phyloP scores from a whole-genome alignment of 495 filamentous ascomycete genomes.

The Daldinia vernicosa region DNA sequence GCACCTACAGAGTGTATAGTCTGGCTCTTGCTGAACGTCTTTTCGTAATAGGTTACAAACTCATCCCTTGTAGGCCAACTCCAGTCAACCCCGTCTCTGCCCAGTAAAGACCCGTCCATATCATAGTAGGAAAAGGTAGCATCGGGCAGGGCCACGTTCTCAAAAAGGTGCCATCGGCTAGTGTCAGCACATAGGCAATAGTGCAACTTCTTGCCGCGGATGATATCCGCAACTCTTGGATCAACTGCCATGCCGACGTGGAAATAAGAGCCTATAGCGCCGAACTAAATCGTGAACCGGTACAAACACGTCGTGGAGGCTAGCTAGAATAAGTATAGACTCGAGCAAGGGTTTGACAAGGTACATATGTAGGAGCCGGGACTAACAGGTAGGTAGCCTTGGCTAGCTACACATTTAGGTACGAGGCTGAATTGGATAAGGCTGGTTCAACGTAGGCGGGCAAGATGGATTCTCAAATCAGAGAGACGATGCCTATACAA shows the following conservation, averaged over 20 bases:
- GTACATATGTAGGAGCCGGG: neutral
- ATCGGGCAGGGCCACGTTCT: constrained; percentile 3
- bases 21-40: neutral
- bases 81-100: neutral
- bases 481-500: too few species aligned
- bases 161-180: neutral
- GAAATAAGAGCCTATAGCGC: neutral
- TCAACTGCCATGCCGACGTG: constrained; percentile 3
- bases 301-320: constrained; percentile 2
- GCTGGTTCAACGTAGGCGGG: neutral
- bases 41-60: neutral
- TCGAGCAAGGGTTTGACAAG: neutral
- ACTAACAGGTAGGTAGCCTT: neutral
- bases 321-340: neutral
- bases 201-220: neutral
- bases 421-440: constrained; percentile 2
- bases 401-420: neutral
- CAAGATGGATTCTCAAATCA: too few species aligned
- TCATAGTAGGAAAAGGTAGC: neutral
- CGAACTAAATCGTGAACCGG: neutral
- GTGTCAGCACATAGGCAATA: constrained; percentile 2
- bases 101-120: neutral
- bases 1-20: neutral
- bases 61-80: neutral
- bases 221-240: constrained; percentile 1